Base-by-base conservation (phyloP, 2,329 filamentous ascomycete species). In the Parastagonospora nodorum region DNA sequence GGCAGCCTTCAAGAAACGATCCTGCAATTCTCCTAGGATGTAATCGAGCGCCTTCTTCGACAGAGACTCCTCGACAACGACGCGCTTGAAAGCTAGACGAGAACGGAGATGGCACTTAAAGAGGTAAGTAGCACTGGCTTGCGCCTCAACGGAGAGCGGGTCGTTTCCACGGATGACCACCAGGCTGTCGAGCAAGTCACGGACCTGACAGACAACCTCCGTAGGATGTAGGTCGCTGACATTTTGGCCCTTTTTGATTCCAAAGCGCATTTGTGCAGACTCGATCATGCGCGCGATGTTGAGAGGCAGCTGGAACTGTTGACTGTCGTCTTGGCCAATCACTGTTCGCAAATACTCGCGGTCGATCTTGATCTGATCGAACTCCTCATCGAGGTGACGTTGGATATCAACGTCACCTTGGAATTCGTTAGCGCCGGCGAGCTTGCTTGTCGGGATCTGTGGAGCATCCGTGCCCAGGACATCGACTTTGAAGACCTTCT, bases 11-110 rank as follows among this genome's bases (percentile, higher is more conserved):
- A 89, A 85, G 83, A 96, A 99, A 55, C 92, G 86, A 69, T 85
- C 92, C 76, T 96, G 90, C 35, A 99, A 80, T 64, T 96, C 92
- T 60, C 94, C 94, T 33, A 99, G 75, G 40, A 99, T 86, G 69
- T 97, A 92, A 55, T 94, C 88, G 68, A 99, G 93, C 1, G 94
- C 93, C 57, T 96, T 83, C 74, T 91, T 94, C 78, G 90, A 96
- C 61, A 99, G 78, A 10, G 88, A 88, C 69, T 96, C 88, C 61
- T 92, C 84, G 47, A 90, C 87, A 39, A 96, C 92, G 53, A 99
- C 81, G 53, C 92, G 88, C 78, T 96, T 96, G 84, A 92, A 99
- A 0, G 94, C 90, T 49, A 99, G 81, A 45, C 90, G 87, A 30
- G 92, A 96, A 42, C 94, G 89, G 49, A 97, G 77, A 67, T 96